Evolutionary conservation across 345 rosid species (phyloP), one percentile per base, ranked within the genome.

Genomic region (Lepidium aucheri): DNA sequence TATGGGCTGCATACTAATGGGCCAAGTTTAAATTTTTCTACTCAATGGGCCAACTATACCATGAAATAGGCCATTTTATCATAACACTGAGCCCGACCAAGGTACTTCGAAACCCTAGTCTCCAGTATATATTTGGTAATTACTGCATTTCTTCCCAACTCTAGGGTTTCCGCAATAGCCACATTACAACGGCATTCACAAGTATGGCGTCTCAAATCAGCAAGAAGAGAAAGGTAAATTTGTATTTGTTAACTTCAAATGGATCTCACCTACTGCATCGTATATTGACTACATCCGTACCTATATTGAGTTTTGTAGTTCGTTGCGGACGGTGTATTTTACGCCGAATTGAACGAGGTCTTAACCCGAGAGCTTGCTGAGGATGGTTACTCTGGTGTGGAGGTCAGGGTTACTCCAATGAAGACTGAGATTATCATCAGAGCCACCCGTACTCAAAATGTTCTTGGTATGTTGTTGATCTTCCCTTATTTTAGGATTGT

Each of bases 361-460:
- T 43, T 87, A 63, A 87, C 86, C 3, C 78, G 93, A 61, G 90
- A 84, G 80, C 85, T 85, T 11, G 87, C 90, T 1, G 90, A 83
- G 74, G 93, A 87, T 78, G 93, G 93, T 33, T 87, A 87, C 83
- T 87, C 93, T 1, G 90, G 93, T 34, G 93, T 85, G 26, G 90
- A 84, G 66, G 93, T 87, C 43, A 80, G 90, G 70, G 93, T 87
- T 26, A 87, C 93, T 11, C 93, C 90, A 2, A 83, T 84, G 87
- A 84, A 84, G 49, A 81, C 93, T 1, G 93, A 87, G 80, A 87
- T 87, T 54, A 87, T 87, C 63, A 87, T 87, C 36, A 69, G 93
- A 45, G 90, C 93, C 20, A 87, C 93, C 4, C 93, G 90, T 13
- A 87, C 88, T 4, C 90, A 84, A 50, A 87, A 84, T 41, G 93